Conservation (phyloP, 225 moss, liverwort and hornwort genomes). For the Sphagnum contortum region DNA sequence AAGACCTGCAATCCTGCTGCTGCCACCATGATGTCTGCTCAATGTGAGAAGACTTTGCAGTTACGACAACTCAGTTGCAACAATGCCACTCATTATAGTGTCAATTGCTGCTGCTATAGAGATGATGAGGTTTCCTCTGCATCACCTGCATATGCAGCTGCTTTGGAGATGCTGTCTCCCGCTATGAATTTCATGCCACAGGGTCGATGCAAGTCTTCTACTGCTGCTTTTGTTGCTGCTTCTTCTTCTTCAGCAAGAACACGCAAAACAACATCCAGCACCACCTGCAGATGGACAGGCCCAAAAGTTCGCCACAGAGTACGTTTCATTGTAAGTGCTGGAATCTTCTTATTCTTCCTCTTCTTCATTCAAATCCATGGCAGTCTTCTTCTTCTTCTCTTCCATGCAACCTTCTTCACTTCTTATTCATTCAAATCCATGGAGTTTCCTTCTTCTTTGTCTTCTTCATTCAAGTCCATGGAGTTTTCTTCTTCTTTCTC, state of each 20-base stretch:
- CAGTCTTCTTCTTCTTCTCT: neutral
- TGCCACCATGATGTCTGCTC: slow-evolving; percentile 1
- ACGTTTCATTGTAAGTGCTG: slow-evolving; percentile 33
- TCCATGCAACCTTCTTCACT: neutral
- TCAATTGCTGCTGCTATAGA: slow-evolving; percentile 2
- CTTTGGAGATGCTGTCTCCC: slow-evolving; percentile 35
- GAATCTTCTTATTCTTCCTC: neutral
- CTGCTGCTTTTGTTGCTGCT: too few species aligned
- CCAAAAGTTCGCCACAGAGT: slow-evolving; percentile 20
- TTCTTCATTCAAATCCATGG: neutral
- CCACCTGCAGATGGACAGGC: slow-evolving; percentile 3
- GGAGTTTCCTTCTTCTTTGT: too few species aligned
- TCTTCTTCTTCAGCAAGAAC: too few species aligned
- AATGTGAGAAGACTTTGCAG: slow-evolving; percentile 6
- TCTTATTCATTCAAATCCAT: too few species aligned
- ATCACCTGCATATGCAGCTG: slow-evolving; percentile 30
- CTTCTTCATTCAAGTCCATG: slow-evolving; percentile 21
- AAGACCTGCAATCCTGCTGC: neutral
- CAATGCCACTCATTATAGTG: neutral
- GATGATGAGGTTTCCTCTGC: slow-evolving; percentile 8
- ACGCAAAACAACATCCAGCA: neutral
- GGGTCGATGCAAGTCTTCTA: neutral
- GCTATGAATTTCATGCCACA: slow-evolving; percentile 18
- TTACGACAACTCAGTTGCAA: too few species aligned
- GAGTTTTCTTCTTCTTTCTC: neutral